Evolutionary conservation across 257 asterid species (phyloP), one percentile per base, ranked within the genome.

Genomic region (Pogostemon cablin): DNA sequence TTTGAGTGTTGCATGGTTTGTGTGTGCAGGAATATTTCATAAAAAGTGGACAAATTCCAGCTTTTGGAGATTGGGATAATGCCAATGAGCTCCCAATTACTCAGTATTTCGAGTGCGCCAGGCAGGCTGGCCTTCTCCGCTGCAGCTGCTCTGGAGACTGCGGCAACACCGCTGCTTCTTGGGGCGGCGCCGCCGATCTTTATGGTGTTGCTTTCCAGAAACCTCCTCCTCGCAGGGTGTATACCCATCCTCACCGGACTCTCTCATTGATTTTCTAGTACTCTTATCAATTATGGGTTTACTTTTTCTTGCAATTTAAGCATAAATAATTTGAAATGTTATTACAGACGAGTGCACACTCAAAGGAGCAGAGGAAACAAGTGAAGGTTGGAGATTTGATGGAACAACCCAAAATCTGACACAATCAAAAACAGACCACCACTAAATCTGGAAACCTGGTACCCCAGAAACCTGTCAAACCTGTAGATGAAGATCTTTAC

Each of bases 401-500:
- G 81, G 78, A 81, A 37, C 83, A 73, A 40, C 85, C 79, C 9
- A 75, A 73, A 71, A 80, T 72, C 17, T 67, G 44, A 12, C 72
- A 72, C 61, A 81, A 77, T 55, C 81, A 75, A 34, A 75, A 74
- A 47, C 80, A 83, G 2, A 44, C n/a, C 2, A 44, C n/a, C 9
- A 65, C 41, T 10, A 58, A 62, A 11, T 40, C 80, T 3, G 65
- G 35, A 43, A 69, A 77, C 48, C 25, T 77, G 49, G 69, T 61
- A 52, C 47, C 67, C 0, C 74, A 50, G 3, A 71, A 56, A 55
- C 46, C 71, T 38, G 81, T 71, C n/a, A 92, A 92, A 53, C 96
- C 98, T 2, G 93, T 90, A 0, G 98, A 92, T 69, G 98, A 92
- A 83, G 97, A 92, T 81, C 97, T 92, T 34, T 92, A 92, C 91